Base-by-base conservation (phyloP, 306 rosid genomes). In the Vachellia collinsii region DNA sequence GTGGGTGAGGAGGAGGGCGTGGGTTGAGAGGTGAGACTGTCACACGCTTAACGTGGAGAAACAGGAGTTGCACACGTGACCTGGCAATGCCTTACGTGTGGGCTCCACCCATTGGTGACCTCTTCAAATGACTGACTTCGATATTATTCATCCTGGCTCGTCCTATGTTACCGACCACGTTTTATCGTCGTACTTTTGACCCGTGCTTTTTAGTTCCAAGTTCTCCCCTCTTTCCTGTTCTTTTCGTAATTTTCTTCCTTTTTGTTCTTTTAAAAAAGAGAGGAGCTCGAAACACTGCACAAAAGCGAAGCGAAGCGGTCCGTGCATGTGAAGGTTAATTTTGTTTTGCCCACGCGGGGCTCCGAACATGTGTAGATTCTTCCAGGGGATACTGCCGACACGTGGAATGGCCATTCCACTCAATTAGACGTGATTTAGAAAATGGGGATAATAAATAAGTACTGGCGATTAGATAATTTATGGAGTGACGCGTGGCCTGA, bases 1-100 rank as follows among this genome's bases (percentile, higher is more conserved):
- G 1, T 29, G 34, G 34, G 34, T 29, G 34, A 29, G 44, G n/a
- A 3, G 12, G 5, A 47, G 23, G 34, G 17, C n/a, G 7, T 29
- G 23, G 6, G 54, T 29, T 29, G 34, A 29, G 34, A 29, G 34
- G 34, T 29, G 34, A 29, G 34, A 29, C 22, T 20, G 38, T 22
- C 67, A 76, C 77, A 39, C 43, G 54, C 44, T 70, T 41, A 36
- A 53, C 82, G 86, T 82, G 82, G 82, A 50, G 44, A 63, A 76
- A 14, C 44, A 23, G 43, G 19, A 43, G 79, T n/a, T 14, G 1
- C 39, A 72, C 86, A 82, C 82, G 75, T 77, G 86, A 77, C 38
- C 4, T 2, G 14, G 69, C 19, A 10, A 43, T 43, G 11, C 23
- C 48, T 46, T 17, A 73, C 74, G 39, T 25, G 70, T 56, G 62